Conservation (phyloP, 1,284 basidiomycete genomes). For the Ustilago esculenta region DNA sequence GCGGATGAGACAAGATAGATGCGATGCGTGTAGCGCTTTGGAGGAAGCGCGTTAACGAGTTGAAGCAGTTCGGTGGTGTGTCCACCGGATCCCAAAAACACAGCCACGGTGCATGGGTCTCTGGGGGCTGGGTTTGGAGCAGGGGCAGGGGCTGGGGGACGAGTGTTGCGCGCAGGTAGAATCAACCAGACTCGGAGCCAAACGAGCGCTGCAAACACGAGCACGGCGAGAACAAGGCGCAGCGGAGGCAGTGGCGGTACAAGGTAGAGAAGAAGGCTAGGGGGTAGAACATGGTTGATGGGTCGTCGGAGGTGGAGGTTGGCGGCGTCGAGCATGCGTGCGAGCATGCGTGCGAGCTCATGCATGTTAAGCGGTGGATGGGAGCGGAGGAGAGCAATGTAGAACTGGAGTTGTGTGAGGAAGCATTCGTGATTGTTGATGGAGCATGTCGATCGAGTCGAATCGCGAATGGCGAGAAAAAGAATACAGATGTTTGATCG, state of each 20-base stretch:
- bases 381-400: too few relatives aligned
- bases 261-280: constrained; percentile 32
- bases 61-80: constrained; percentile 89
- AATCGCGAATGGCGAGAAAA: too few relatives aligned
- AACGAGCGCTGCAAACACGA: background rate
- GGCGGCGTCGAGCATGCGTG: constrained; percentile 15
- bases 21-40: constrained; percentile 78
- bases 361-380: too few relatives aligned
- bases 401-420: too few relatives aligned
- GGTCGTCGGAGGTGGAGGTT: constrained; percentile 26
- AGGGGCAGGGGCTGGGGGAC: too few relatives aligned
- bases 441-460: too few relatives aligned
- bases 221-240: background rate
- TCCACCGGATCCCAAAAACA: constrained; percentile 79
- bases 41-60: constrained; percentile 80
- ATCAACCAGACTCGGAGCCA: constrained; percentile 25
- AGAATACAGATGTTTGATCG: too few relatives aligned
- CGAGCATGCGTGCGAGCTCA: too few relatives aligned
- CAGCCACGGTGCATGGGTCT: constrained; percentile 66
- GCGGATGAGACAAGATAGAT: constrained; percentile 85
- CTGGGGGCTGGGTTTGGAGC: too few relatives aligned
- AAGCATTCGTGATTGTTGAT: too few relatives aligned
- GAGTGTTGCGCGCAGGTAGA: constrained; percentile 6
- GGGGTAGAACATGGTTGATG: constrained; percentile 41
- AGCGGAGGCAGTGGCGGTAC: constrained; percentile 29